These are phyloP conservation scores for Solanum ahanhuiri DNA, from an alignment of 257 asterid species.

Conservation along the genomic window DNA sequence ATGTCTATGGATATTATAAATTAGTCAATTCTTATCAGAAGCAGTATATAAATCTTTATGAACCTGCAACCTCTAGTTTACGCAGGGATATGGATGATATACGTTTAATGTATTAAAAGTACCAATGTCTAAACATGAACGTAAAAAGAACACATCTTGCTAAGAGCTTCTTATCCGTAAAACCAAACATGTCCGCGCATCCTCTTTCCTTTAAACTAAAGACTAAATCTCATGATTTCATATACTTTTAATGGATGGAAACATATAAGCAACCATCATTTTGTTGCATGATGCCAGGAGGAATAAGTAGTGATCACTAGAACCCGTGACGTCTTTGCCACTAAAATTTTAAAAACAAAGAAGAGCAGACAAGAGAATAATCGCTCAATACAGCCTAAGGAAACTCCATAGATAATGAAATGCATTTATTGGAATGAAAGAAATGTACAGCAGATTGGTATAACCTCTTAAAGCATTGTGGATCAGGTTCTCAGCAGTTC, in stretches of 20 bases:
- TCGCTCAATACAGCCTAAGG: neutral
- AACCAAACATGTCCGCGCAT: neutral
- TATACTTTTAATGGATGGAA: neutral
- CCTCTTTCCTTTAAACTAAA: neutral
- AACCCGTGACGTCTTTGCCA: neutral
- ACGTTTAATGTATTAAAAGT: neutral
- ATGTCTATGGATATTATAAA: neutral
- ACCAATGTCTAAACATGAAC: neutral
- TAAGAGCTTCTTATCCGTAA: neutral
- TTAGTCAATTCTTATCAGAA: neutral
- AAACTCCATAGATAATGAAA: neutral
- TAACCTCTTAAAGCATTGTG: constrained; percentile 58
- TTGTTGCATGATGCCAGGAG: neutral
- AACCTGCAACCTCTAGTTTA: neutral
- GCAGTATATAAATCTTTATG: neutral
- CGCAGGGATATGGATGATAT: neutral
- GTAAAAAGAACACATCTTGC: neutral
- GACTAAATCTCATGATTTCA: neutral
- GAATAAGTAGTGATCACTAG: neutral
- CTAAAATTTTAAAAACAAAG: neutral
- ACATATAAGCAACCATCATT: neutral
- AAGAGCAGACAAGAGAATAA: neutral
- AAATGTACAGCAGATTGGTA: neutral
- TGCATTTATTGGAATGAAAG: constrained; percentile 1
- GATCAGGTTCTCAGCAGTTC: constrained; percentile 43